Base-by-base conservation (phyloP, 1,284 basidiomycete genomes). In the Rhodotorula sp. region DNA sequence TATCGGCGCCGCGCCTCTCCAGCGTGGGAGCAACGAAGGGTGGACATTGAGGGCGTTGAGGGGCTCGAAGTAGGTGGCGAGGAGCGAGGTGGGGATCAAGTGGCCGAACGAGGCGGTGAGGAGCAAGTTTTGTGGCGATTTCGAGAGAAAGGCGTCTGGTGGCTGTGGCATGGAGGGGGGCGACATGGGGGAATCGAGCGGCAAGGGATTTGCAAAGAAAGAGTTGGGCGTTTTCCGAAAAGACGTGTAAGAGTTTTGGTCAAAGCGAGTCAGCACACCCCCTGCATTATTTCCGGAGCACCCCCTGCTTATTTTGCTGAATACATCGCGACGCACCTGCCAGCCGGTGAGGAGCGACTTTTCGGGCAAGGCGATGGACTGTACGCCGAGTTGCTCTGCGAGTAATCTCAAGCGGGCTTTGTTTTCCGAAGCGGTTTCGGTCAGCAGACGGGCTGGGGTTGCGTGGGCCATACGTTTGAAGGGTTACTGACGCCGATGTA, bases 51-150 rank as follows among this genome's bases (percentile, higher is more conserved):
- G 83, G n/a, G 89, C 82, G 63, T 87, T 86, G 2, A 82, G 80
- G 0, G 84, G 83, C 0, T 81, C 82, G 77, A 96, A 96, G 42
- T 84, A 81, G n/a, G 83, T 78, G 37, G 37, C 37, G 5, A 96
- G 86, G 57, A 93, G 82, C 0, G 82, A 75, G 4, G 84, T 79
- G 0, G 93, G 87, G 30, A 97, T 85, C 71, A 97, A 90, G 64
- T 92, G 89, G 0, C 95, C 95, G 77, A 97, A 97, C 0, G 94
- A 96, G 15, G 93, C 93, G 0, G 93, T 95, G 6, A 98, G 77
- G 12, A 98, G 84, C 17, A 97, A 22, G 24, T 66, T 68, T 14
- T n/a, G 54, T 1, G 66, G 37, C 1, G 62, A 66, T 6, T 51
- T 15, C 48, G 58, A 54, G 20, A 44, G 24, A 24, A 42, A 45